These are phyloP conservation scores for Rhodamnia argentea DNA, from an alignment of 345 rosid species.

Conservation along the genomic window DNA sequence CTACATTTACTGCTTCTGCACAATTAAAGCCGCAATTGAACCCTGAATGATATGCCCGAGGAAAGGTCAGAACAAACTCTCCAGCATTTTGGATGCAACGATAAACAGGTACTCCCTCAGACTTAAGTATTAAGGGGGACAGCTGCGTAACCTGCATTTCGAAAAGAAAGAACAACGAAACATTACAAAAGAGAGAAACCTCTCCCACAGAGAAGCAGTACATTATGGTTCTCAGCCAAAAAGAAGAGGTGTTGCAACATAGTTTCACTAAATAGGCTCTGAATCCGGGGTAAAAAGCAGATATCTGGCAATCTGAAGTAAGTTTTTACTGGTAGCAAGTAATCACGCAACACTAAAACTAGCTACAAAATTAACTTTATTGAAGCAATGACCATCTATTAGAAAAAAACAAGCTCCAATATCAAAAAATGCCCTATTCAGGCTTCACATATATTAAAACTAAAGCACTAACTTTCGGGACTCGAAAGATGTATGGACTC, in stretches of 20 bases:
- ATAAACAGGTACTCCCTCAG: constrained; percentile 90
- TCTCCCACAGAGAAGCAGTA: not conserved
- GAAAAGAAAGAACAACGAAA: not conserved
- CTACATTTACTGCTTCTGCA: constrained; percentile 98
- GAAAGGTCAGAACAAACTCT: constrained; percentile 94
- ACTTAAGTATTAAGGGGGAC: constrained; percentile 82
- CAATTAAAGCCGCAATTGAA: constrained; percentile 95
- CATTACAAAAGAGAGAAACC: not conserved
- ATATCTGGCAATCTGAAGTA: not conserved
- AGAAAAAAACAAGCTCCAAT: not conserved
- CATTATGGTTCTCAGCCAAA: not conserved
- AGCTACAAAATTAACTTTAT: not conserved
- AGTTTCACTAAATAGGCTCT: not conserved
- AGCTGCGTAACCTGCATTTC: constrained; percentile 85
- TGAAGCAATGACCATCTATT: not conserved
- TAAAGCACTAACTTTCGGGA: not conserved
- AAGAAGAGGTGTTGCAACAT: not conserved
- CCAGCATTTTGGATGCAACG: constrained; percentile 90
- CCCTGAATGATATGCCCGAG: constrained; percentile 98
- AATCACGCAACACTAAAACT: not conserved
- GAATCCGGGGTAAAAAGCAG: not conserved
- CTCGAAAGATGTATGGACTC: not conserved
- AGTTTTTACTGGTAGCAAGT: not conserved
- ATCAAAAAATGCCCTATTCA: not conserved
- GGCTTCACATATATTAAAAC: not conserved